Conservation (phyloP, 345 rosid species). For the Geranium brycei region DNA sequence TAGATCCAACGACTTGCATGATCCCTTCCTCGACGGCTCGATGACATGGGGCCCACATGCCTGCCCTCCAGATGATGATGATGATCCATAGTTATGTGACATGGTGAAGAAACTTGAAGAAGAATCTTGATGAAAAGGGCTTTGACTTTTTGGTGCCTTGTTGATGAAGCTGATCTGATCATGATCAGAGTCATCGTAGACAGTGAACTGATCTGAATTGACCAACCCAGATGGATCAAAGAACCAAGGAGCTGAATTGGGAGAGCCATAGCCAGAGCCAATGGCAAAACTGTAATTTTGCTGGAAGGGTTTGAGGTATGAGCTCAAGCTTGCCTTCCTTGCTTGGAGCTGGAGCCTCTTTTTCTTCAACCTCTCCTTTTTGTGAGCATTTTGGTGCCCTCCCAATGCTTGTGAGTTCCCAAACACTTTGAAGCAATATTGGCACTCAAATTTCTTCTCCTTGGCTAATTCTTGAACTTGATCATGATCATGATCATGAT, state of each 20-base stretch:
- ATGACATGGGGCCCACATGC: conserved; percentile 9
- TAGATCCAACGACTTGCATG: conserved; percentile 55
- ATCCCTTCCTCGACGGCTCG: conserved; percentile 32
- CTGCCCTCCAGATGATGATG: no score
- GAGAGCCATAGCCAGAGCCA: conserved; percentile 11
- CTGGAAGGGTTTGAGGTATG: conserved; percentile 40
- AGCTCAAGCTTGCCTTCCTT: conserved; percentile 52
- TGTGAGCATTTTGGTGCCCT: conserved; percentile 98
- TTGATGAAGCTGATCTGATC: conserved; percentile 46
- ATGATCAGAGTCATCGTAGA: conserved; percentile 28
- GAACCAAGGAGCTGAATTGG: conserved; percentile 23
- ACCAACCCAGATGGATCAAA: conserved; percentile 22
- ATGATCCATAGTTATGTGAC: no score
- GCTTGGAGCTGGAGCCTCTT: conserved; percentile 90
- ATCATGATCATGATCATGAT: no score
- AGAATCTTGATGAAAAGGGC: conserved; percentile 9
- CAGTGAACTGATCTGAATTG: conserved; percentile 12
- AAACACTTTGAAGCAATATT: conserved; percentile 75
- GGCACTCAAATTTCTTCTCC: conserved; percentile 68
- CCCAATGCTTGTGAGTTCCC: conserved; percentile 93
- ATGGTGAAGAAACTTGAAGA: neutral
- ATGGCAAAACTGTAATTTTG: conserved; percentile 22
- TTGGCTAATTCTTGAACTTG: neutral
- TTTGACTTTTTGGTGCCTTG: neutral
- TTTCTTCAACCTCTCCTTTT: conserved; percentile 82